Percentiles rank a stretch among this genome's conserved stretches.
Evolutionary conservation across 805 yeast species (phyloP).

Genomic region (Millerozyma miso): DNA sequence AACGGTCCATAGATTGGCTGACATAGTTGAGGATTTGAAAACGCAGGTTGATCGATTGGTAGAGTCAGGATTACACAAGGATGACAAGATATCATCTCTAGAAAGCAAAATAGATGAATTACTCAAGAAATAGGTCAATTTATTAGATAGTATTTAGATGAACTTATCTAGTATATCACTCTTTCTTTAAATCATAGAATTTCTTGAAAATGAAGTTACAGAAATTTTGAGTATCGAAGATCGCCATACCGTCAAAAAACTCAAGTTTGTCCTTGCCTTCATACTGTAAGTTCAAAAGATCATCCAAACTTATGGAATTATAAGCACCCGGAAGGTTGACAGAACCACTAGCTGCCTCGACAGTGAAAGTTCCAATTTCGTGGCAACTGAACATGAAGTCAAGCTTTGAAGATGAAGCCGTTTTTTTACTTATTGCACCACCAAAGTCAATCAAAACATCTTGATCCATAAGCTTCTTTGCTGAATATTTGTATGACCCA

Average conservation of each 20-base stretch:
- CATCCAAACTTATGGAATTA: conserved; percentile 61
- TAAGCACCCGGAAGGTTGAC: conserved; percentile 62
- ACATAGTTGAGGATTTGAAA: conserved; percentile 56
- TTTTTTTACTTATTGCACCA: conserved; percentile 40
- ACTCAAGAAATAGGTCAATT: conserved; percentile 31
- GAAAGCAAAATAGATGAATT: conserved; percentile 61
- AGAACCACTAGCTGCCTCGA: conserved; percentile 72
- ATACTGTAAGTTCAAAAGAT: conserved; percentile 68
- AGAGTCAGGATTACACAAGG: conserved; percentile 58
- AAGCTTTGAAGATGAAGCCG: conserved; percentile 57
- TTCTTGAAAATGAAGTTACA: conserved; percentile 68
- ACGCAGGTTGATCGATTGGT: conserved; percentile 47
- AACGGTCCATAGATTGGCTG: conserved; percentile 63
- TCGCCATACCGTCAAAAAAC: conserved; percentile 64
- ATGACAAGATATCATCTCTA: conserved; percentile 51
- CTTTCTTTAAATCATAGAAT: conserved; percentile 56
- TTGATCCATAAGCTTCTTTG: conserved; percentile 69
- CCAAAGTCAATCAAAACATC: conserved; percentile 59
- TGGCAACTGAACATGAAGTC: conserved; percentile 75
- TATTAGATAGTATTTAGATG: not conserved
- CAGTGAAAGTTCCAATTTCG: conserved; percentile 62
- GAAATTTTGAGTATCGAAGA: conserved; percentile 64
- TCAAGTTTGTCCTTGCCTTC: conserved; percentile 53
- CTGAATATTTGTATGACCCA: conserved; percentile 74
- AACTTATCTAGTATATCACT: conserved; percentile 8